These are phyloP conservation scores for Lignosus rhinocerotis DNA, from an alignment of 1,284 basidiomycete genomes.

Conservation along the genomic window DNA sequence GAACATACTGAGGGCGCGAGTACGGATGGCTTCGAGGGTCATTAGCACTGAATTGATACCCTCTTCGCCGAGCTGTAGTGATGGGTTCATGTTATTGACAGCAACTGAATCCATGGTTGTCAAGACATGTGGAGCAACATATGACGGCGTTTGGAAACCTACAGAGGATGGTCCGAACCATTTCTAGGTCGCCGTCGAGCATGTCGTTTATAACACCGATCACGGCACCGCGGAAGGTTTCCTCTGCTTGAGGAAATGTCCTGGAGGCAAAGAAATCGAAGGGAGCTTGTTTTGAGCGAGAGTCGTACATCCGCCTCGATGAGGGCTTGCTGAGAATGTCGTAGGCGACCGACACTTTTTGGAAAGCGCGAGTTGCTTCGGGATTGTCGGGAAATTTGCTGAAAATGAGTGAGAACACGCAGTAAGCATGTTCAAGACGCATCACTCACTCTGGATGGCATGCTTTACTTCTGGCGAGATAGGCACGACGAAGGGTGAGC, in stretches of 20 bases:
- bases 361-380: constrained; percentile 79
- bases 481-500: constrained; percentile 68
- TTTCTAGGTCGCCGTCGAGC: constrained; percentile 80
- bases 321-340: constrained; percentile 76
- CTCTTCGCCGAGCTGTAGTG: constrained; percentile 69
- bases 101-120: constrained; percentile 47
- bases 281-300: constrained; percentile 44
- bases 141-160: constrained; percentile 30
- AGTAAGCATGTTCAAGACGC: neutral
- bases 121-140: neutral
- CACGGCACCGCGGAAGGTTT: constrained; percentile 75
- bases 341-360: constrained; percentile 83
- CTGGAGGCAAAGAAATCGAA: constrained; percentile 56
- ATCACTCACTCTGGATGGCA: constrained; percentile 82
- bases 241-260: constrained; percentile 60
- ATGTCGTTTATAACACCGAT: constrained; percentile 80
- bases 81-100: constrained; percentile 72
- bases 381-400: constrained; percentile 83
- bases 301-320: constrained; percentile 70
- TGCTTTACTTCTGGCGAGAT: constrained; percentile 70
- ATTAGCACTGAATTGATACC: constrained; percentile 66
- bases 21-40: constrained; percentile 62
- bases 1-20: constrained; percentile 64
- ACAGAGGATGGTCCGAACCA: constrained; percentile 75
- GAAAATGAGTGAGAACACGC: constrained; percentile 4